Evolutionary conservation across 441 rosid species (phyloP).

Genomic region (Corymbia calophylla): DNA sequence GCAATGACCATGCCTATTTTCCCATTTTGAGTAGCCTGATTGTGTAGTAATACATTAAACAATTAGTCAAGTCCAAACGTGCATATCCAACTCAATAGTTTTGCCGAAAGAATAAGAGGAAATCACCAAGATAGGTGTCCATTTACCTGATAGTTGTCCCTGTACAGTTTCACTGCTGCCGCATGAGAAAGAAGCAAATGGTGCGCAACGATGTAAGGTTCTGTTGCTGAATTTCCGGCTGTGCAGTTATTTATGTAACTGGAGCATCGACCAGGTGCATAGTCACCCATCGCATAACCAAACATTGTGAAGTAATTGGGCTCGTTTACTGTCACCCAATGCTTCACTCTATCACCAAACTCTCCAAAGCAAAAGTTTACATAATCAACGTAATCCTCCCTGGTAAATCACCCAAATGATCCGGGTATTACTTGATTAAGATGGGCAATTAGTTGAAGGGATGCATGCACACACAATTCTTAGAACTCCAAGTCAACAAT

Average conservation of each 20-base stretch:
- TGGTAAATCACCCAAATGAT: neutral
- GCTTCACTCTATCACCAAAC: constrained; percentile 21
- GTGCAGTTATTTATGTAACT: constrained; percentile 4
- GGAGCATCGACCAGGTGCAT: constrained; percentile 25
- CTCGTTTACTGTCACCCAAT: constrained; percentile 11
- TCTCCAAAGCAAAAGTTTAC: constrained; percentile 10
- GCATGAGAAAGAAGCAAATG: constrained; percentile 21
- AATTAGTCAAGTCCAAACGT: neutral
- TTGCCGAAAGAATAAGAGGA: neutral
- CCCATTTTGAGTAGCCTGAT: constrained; percentile 13
- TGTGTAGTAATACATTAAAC: neutral
- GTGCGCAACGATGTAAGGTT: constrained; percentile 20
- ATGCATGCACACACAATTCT: neutral
- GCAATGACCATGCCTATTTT: constrained; percentile 27
- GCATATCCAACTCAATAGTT: neutral
- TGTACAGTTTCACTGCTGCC: constrained; percentile 6
- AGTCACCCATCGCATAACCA: neutral
- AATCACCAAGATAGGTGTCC: neutral
- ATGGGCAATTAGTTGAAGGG: neutral
- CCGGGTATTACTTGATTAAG: neutral
- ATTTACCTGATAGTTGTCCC: constrained; percentile 15
- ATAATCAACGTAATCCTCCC: neutral
- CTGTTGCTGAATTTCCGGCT: constrained; percentile 14
- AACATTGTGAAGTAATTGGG: neutral
- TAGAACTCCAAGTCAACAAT: neutral